A percentile compares a stretch with the other conserved stretches of the same genome.
Evolutionary conservation across 768 basidiomycete species (phyloP).

Genomic region (Cystobasidium tubakii): DNA sequence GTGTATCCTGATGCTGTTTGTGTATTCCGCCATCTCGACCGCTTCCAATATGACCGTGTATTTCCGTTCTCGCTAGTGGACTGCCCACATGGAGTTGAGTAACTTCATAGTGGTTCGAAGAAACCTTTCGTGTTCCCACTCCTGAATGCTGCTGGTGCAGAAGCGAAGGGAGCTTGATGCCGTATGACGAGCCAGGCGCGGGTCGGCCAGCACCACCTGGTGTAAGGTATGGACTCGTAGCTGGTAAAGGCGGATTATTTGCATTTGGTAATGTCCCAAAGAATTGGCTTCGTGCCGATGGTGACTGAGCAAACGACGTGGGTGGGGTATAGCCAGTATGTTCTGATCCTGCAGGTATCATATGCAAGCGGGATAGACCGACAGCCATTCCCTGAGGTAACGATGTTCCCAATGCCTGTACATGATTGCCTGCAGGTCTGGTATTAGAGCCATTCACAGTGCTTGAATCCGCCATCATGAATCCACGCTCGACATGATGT

Average conservation of each 20-base stretch:
- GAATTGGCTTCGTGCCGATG: not conserved
- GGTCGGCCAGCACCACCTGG: not conserved
- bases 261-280: not conserved
- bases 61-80: constrained; percentile 19
- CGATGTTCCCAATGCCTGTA: constrained; percentile 15
- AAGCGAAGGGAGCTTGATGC: constrained; percentile 9
- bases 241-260: not conserved
- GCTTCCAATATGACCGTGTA: constrained; percentile 12
- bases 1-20: not conserved
- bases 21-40: not conserved
- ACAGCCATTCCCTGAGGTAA: constrained; percentile 38
- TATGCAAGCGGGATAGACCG: constrained; percentile 36
- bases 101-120: not conserved
- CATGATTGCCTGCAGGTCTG: not conserved
- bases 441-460: not conserved
- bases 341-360: constrained; percentile 30
- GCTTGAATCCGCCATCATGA: not conserved
- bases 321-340: constrained; percentile 33
- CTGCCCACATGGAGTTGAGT: constrained; percentile 18
- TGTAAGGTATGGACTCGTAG: not conserved
- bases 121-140: not conserved
- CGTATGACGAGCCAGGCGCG: not conserved
- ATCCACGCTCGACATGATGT: not conserved
- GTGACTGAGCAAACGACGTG: constrained; percentile 10
- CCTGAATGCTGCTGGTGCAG: not conserved